Evolutionary conservation across 1,139 yeast genomes (phyloP), one percentile per base, ranked within the genome.

Genomic region (Kodamaea anthophila): DNA sequence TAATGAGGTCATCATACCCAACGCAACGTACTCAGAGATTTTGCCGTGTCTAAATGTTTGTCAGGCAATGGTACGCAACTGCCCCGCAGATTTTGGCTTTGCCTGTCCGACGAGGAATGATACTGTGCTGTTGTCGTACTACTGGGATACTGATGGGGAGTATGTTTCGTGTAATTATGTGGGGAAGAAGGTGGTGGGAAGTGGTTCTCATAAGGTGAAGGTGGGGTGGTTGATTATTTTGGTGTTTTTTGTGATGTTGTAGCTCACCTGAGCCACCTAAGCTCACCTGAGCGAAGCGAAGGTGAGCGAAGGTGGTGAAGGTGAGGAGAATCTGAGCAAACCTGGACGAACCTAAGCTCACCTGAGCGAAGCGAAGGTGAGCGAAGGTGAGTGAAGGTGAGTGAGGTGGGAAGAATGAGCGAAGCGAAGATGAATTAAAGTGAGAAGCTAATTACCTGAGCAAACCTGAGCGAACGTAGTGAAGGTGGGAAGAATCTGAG

Each of bases 1-100:
- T 23, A 70, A 75, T 41, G 57, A 67, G 2, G 47, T 59, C 1
- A 63, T 91, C 9, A 49, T 55, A 15, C 97, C 97, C 0, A 68
- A 72, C 0, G 33, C 47, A 13, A 58, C 61, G 13, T 91, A 88
- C 53, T 80, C 67, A 43, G 98, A 91, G 53, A 68, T 91, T 2
- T 54, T 85, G 33, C 98, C 98, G 0, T 91, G 98, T 51, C 69
- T 81, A 27, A 80, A 82, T 44, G 71, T 82, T 35, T 91, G 97
- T 53, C 64, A 84, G 36, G 71, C 77, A 3, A 73, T 91, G 8
- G 93, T 80, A 3, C 68, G 87, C 34, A 83, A 82, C 50, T 91
- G 98, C 53, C 96, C 96, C 0, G 61, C 88, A 0, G 74, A 60
- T 21, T 75, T 91, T 44, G 75, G 74, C 1, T 87, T 91, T 51